Conservation (phyloP, 2,329 filamentous ascomycete species). For the Cercospora beticola region DNA sequence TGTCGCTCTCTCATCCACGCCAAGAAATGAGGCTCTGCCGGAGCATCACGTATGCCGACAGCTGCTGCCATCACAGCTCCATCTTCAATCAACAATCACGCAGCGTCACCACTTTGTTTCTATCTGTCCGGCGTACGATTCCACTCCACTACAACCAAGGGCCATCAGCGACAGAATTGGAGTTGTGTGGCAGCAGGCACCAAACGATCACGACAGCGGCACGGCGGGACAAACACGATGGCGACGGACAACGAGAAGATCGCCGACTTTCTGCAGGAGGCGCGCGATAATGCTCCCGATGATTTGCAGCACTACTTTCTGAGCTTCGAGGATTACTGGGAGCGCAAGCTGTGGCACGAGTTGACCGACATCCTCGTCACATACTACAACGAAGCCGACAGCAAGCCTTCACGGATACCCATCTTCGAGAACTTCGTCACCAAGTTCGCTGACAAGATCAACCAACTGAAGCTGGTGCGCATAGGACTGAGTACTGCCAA, state of each 20-base stretch:
- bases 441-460: constrained; percentile 97
- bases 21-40: constrained; percentile 16
- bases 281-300: constrained; percentile 82
- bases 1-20: not conserved
- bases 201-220: not conserved
- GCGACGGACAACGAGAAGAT: constrained; percentile 83
- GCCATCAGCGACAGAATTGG: not conserved
- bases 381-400: constrained; percentile 82
- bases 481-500: constrained; percentile 83
- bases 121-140: not conserved
- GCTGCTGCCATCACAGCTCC: not conserved
- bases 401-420: constrained; percentile 77
- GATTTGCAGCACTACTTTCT: constrained; percentile 86
- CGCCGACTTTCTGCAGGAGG: constrained; percentile 85
- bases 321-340: constrained; percentile 94
- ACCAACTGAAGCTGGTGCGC: constrained; percentile 94
- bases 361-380: constrained; percentile 84
- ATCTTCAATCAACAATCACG: not conserved
- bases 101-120: not conserved
- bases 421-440: constrained; percentile 95
- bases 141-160: not conserved
- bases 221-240: constrained; percentile 6
- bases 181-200: not conserved
- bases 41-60: constrained; percentile 9
- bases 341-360: constrained; percentile 98